Evolutionary conservation across 768 basidiomycete genomes (phyloP).

Genomic region (Tulasnella sp.): DNA sequence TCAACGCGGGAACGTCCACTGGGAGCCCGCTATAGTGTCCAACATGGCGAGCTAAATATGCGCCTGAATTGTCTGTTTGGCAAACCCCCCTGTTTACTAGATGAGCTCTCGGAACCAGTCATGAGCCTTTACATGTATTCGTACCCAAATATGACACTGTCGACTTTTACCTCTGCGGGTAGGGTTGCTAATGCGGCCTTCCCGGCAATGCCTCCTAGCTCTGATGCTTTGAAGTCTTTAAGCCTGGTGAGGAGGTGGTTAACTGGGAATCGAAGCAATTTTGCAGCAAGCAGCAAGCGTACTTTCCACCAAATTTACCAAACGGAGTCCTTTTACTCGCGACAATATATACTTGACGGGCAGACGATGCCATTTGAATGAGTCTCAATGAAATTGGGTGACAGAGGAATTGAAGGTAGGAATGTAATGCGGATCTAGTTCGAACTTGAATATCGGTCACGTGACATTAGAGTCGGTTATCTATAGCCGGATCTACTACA

Average conservation of each 20-base stretch:
- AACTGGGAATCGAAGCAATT: not conserved
- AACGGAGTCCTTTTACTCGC: slow-evolving; percentile 28
- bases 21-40: slow-evolving; percentile 28
- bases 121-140: slow-evolving; percentile 9
- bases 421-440: not conserved
- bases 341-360: slow-evolving; percentile 21
- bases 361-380: not conserved
- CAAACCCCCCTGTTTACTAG: slow-evolving; percentile 24
- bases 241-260: slow-evolving; percentile 16
- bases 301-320: slow-evolving; percentile 29
- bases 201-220: slow-evolving; percentile 29
- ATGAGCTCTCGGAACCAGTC: not conserved
- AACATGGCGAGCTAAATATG: slow-evolving; percentile 30
- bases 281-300: slow-evolving; percentile 6
- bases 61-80: slow-evolving; percentile 28
- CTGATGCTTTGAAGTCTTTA: slow-evolving; percentile 26
- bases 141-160: slow-evolving; percentile 31
- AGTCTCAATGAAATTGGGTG: not conserved
- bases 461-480: no score
- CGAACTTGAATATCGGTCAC: no score
- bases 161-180: slow-evolving; percentile 26
- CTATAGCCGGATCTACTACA: not conserved
- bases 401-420: not conserved
- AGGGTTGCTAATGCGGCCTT: slow-evolving; percentile 29
- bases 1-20: slow-evolving; percentile 27